Conservation (phyloP, 2,329 filamentous ascomycete genomes). For the Beauveria bassiana region DNA sequence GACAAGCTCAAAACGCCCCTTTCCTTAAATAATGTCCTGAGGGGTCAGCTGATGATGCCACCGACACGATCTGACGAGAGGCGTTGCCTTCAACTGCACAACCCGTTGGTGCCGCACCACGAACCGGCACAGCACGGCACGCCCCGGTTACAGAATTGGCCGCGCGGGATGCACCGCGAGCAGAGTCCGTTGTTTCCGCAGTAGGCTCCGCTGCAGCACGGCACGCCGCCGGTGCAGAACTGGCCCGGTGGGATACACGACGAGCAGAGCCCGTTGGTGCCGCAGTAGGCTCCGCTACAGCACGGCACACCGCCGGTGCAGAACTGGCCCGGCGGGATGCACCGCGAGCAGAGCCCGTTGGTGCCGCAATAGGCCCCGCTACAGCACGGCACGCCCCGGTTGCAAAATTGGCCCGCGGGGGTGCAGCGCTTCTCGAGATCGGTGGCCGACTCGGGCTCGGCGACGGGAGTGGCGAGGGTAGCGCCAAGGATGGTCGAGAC, state of each 20-base stretch:
- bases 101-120: neutral
- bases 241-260: neutral
- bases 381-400: slow-evolving; percentile 2
- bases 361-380: neutral
- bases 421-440: slow-evolving; percentile 1
- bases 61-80: too few species aligned
- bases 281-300: neutral
- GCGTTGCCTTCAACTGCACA: neutral
- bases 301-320: neutral
- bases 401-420: neutral
- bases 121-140: slow-evolving; percentile 3
- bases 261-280: neutral
- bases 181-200: neutral
- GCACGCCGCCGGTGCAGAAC: neutral
- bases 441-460: neutral
- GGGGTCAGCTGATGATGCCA: too few species aligned
- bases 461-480: neutral
- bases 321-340: neutral
- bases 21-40: too few species aligned
- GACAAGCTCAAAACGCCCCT: too few species aligned
- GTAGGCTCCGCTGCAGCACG: neutral
- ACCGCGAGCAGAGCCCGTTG: neutral
- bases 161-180: neutral
- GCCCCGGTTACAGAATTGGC: slow-evolving; percentile 2
- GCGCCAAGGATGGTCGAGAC: neutral